These are phyloP conservation scores for Effrenium voratum DNA, from an alignment of 73 alveolate genomes.

Conservation along the genomic window DNA sequence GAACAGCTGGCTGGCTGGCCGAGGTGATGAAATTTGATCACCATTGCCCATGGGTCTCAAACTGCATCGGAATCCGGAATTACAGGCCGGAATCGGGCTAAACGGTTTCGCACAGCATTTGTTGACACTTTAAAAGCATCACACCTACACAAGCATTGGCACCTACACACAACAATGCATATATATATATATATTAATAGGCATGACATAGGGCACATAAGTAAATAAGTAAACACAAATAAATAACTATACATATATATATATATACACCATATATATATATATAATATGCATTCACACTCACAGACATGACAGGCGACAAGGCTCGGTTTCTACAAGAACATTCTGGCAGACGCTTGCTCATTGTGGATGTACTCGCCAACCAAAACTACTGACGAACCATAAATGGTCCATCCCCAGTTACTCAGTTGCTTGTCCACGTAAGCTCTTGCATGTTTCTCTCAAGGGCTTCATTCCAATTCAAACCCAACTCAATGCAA, in stretches of 20 bases:
- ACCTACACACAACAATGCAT: neutral
- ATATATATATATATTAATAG: too few species aligned
- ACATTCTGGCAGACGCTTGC: neutral
- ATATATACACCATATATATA: too few species aligned
- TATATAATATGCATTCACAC: neutral
- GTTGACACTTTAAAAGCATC: too few species aligned
- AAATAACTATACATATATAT: too few species aligned
- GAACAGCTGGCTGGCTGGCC: neutral
- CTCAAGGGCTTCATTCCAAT: too few species aligned
- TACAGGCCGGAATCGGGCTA: too few species aligned
- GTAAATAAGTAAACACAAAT: too few species aligned
- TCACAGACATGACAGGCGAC: neutral
- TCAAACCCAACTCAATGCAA: neutral
- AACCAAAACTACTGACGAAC: too few species aligned
- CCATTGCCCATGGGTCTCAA: constrained; percentile 92
- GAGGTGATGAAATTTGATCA: constrained; percentile 79
- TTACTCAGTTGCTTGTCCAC: too few species aligned
- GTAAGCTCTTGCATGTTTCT: too few species aligned
- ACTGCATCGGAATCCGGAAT: constrained; percentile 82
- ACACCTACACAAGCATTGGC: neutral
- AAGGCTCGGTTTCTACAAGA: neutral
- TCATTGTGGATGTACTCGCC: neutral
- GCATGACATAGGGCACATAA: neutral
- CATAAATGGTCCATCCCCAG: neutral
- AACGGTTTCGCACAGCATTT: too few species aligned